Evolutionary conservation across 164 flowering plant species (phyloP).

Genomic region (Paratinospora sagittata): DNA sequence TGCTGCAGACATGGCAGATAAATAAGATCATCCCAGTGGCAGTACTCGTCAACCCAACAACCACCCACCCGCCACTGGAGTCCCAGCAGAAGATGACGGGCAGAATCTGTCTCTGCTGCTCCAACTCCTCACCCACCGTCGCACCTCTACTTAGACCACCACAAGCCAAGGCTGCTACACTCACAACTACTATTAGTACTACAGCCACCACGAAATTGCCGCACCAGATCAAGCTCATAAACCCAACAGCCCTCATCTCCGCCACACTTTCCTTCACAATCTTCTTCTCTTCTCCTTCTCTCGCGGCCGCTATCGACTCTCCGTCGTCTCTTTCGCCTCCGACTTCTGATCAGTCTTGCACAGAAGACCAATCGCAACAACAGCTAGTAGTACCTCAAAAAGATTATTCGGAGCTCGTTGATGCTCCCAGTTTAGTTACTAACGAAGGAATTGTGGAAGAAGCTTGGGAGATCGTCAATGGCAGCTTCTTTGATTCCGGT

Average conservation of each 20-base stretch:
- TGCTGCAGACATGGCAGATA: no score
- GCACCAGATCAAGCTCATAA: slow-evolving; percentile 18
- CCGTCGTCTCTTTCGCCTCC: slow-evolving; percentile 15
- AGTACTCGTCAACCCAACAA: no score
- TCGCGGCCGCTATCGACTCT: background rate
- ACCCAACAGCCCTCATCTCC: slow-evolving; percentile 23
- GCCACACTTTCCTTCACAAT: slow-evolving; percentile 43
- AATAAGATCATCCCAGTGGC: no score
- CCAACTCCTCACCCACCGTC: no score
- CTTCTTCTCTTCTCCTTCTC: slow-evolving; percentile 33
- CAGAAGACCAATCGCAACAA: slow-evolving; percentile 21
- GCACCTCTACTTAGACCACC: no score
- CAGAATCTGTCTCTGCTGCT: no score
- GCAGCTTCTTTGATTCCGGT: slow-evolving; percentile 57
- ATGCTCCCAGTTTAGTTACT: slow-evolving; percentile 30
- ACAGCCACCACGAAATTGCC: no score
- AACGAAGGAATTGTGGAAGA: slow-evolving; percentile 78
- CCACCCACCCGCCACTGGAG: no score
- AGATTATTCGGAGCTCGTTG: background rate
- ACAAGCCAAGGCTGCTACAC: no score
- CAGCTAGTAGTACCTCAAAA: background rate
- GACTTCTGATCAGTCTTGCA: slow-evolving; percentile 22
- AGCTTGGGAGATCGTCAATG: slow-evolving; percentile 92
- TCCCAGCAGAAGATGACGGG: no score
- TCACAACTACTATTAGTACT: no score